Evolutionary conservation across 768 basidiomycete species (phyloP).

Genomic region (Boletus sp.): DNA sequence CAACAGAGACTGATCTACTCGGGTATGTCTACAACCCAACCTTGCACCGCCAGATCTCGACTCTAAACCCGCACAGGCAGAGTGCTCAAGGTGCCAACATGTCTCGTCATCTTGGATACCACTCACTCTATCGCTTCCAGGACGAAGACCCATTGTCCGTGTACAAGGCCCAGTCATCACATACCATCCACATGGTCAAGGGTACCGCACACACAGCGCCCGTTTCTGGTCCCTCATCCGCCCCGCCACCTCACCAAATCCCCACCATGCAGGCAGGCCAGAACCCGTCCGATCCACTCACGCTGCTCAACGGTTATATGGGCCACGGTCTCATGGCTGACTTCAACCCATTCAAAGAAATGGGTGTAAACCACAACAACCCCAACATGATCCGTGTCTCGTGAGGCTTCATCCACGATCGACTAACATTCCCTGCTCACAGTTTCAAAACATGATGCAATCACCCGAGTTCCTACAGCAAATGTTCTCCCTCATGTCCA

Average conservation of each 20-base stretch:
- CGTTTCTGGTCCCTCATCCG: conserved; percentile 38
- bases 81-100: conserved; percentile 58
- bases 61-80: conserved; percentile 51
- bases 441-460: conserved; percentile 86
- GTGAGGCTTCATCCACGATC: background rate
- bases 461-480: conserved; percentile 82
- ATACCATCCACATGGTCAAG: conserved; percentile 95
- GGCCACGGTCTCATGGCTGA: conserved; percentile 81
- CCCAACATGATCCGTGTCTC: conserved; percentile 62
- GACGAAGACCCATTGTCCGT: conserved; percentile 79
- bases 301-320: conserved; percentile 73
- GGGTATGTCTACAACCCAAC: conserved; percentile 44
- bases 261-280: conserved; percentile 92
- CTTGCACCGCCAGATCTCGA: background rate
- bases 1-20: conserved; percentile 92
- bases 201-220: conserved; percentile 53
- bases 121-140: conserved; percentile 43
- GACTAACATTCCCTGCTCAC: background rate
- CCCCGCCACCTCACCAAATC: conserved; percentile 43
- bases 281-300: conserved; percentile 83
- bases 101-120: conserved; percentile 33
- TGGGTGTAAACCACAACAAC: conserved; percentile 92
- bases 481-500: conserved; percentile 83
- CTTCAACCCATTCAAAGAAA: conserved; percentile 87
- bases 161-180: conserved; percentile 88